Conservation (phyloP, 2,329 filamentous ascomycete genomes). For the Scedosporium minutisporum region DNA sequence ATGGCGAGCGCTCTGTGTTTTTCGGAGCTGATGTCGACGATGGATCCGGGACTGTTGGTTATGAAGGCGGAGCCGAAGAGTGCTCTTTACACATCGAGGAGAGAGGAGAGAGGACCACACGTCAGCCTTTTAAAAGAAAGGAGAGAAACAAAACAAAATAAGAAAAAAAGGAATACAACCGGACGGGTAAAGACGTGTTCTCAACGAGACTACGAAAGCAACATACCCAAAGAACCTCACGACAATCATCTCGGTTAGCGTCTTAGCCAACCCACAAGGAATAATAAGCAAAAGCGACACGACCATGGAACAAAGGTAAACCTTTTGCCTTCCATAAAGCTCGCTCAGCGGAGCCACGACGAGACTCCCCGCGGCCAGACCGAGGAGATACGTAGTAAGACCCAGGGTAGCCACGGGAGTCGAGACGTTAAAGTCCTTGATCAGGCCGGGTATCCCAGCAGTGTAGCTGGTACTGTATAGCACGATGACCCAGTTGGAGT, state of each 20-base stretch:
- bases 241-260: conserved; percentile 58
- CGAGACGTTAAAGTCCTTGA: conserved; percentile 51
- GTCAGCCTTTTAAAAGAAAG: background rate
- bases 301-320: conserved; percentile 58
- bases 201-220: conserved; percentile 8
- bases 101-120: background rate
- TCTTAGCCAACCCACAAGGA: conserved; percentile 60
- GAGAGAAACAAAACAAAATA: background rate
- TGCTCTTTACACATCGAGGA: conserved; percentile 27
- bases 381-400: conserved; percentile 68
- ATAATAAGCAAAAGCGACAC: conserved; percentile 61
- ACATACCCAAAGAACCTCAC: conserved; percentile 61
- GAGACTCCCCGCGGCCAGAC: conserved; percentile 61
- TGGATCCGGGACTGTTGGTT: conserved; percentile 70
- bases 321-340: conserved; percentile 56
- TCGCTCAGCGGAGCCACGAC: conserved; percentile 66
- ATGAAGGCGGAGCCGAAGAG: conserved; percentile 73
- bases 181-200: background rate
- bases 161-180: background rate
- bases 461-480: conserved; percentile 75
- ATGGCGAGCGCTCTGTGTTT: conserved; percentile 75
- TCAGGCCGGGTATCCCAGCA: conserved; percentile 58
- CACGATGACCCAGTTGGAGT: conserved; percentile 43
- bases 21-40: conserved; percentile 74
- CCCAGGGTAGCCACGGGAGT: conserved; percentile 61